Base-by-base conservation (phyloP, 805 yeast species). In the Maudiozyma bulderi region DNA sequence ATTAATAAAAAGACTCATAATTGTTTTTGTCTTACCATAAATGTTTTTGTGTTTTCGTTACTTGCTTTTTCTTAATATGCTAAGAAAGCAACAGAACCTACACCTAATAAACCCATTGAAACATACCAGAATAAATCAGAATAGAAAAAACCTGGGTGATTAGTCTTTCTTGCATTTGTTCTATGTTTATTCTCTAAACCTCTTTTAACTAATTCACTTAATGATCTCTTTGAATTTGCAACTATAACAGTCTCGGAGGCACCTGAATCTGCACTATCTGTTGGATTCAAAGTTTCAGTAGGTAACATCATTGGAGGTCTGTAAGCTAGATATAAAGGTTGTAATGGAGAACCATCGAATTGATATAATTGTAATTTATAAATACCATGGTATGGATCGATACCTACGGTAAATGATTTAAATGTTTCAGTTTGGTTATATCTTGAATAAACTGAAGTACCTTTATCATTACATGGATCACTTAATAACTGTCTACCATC, bases 231-330 rank as follows among this genome's bases (percentile, higher is more conserved):
- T 58, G 65, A 55, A 57, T 70, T 47, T 14, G 61, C 55, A 35
- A 20, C 26, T 2, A 60, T 48, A 15, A 54, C 55, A 15, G 59
- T 46, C 11, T 46, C 51, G 2, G 39, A 15, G 10, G 70, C 53
- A 44, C 69, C 51, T 5, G 73, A 56, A 6, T 60, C 69, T 5
- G 56, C 56, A 6, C 53, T 50, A 20, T 43, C 54, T 2, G 95
- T 86, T 26, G 99, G 99, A 67, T 90, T 91, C 74, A 93, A 71
- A 0, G 97, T 90, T 47, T 65, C 69, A 0, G 98, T 93, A 26
- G 99, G 99, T 52, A 93, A 78, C 99, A 93, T 93, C 78, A 85
- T 75, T 8, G 99, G 95, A 6, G 99, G 99, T 58, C 78, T 77
- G 72, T 90, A 93, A 2, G 95, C 96, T 65, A 93, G 75, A 67